Conservation (phyloP, 2,329 filamentous ascomycete genomes). For the Diaporthe vexans region DNA sequence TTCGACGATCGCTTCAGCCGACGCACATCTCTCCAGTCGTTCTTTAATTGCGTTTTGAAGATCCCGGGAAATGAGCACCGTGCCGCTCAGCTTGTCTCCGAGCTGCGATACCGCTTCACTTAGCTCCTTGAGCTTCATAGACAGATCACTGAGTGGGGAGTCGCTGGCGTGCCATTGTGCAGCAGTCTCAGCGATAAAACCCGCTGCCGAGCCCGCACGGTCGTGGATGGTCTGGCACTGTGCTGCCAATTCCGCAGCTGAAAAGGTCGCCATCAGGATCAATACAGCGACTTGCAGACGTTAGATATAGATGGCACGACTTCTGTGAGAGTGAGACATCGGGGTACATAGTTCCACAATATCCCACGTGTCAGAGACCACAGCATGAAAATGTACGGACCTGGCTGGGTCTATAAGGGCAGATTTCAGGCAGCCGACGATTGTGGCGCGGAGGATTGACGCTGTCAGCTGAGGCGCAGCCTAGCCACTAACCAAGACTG, state of each 20-base stretch:
- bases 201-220: not conserved
- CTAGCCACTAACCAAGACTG: not conserved
- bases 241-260: conserved; percentile 3
- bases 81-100: not conserved
- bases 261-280: not conserved
- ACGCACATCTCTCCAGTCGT: not conserved
- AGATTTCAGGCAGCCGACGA: conserved; percentile 7
- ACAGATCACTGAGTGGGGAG: not conserved
- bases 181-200: not conserved
- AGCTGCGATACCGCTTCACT: not conserved
- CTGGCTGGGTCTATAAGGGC: not conserved
- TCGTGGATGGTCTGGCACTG: conserved; percentile 1
- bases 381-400: not conserved
- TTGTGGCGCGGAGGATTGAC: not conserved
- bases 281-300: not conserved
- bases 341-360: not conserved
- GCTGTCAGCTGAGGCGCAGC: conserved; percentile 11
- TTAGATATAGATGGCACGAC: not conserved
- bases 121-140: not conserved
- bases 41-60: conserved; percentile 9
- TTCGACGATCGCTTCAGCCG: conserved; percentile 4
- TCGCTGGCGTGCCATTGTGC: conserved; percentile 9
- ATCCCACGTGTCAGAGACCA: not conserved
- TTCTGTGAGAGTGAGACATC: not conserved
- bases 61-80: not conserved